These are phyloP conservation scores for Cephalotrichum gorgonifer DNA, from an alignment of 2,329 filamentous ascomycete genomes.

Conservation along the genomic window DNA sequence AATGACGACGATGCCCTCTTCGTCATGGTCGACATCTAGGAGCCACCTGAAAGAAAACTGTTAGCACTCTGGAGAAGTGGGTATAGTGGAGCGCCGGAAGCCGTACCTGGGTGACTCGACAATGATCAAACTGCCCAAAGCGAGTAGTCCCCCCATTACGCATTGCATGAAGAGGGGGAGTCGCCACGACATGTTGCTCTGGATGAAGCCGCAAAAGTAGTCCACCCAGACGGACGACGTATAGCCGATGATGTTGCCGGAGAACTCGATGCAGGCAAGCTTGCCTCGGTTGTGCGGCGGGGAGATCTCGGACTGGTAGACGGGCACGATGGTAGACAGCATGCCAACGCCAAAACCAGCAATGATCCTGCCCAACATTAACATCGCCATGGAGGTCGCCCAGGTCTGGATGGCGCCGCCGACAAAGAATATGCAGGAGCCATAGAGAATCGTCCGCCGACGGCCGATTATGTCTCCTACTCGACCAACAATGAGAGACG, in stretches of 20 bases:
- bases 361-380: slow-evolving; percentile 74
- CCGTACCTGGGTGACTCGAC: slow-evolving; percentile 89
- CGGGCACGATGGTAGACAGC: slow-evolving; percentile 82
- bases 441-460: slow-evolving; percentile 83
- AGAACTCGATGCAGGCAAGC: slow-evolving; percentile 95
- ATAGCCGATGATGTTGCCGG: slow-evolving; percentile 93
- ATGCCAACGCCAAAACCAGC: slow-evolving; percentile 81
- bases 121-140: slow-evolving; percentile 78
- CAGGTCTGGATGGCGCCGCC: slow-evolving; percentile 81
- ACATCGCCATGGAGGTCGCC: slow-evolving; percentile 77
- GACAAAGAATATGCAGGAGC: slow-evolving; percentile 75
- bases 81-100: neutral
- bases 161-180: slow-evolving; percentile 87
- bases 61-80: slow-evolving; percentile 13
- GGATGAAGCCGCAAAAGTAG: slow-evolving; percentile 89
- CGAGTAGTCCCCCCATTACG: slow-evolving; percentile 81
- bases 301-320: slow-evolving; percentile 92
- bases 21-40: slow-evolving; percentile 92
- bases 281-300: slow-evolving; percentile 93
- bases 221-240: slow-evolving; percentile 97
- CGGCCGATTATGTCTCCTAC: slow-evolving; percentile 89
- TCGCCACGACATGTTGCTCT: slow-evolving; percentile 80
- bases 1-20: slow-evolving; percentile 97
- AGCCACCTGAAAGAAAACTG: slow-evolving; percentile 60
- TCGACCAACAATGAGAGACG: slow-evolving; percentile 75